Evolutionary conservation across 768 basidiomycete genomes (phyloP), one percentile per base, ranked within the genome.

Genomic region (Lactarius akahatsu): DNA sequence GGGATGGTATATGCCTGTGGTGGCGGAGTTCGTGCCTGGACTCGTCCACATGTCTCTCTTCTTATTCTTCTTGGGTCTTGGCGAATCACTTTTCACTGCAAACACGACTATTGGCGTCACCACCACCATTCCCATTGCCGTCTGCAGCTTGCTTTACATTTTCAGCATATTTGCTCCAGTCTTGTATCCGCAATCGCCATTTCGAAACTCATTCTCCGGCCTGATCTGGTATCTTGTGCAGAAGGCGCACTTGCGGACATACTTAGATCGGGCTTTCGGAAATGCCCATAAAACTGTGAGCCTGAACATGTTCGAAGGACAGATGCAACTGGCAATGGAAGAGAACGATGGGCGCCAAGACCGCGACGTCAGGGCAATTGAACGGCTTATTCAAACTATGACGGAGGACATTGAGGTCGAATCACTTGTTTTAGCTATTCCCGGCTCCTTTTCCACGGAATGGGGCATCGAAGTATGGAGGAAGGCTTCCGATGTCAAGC

Each of bases 31-130:
- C 20, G 79, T 84, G 40, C 83, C 83, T 1, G 74, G 79, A 26
- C 77, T 84, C 16, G 77, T 84, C 32, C 83, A 84, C 66, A 73
- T 80, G 8, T 81, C 82, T 1, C 74, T 83, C n/a, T 76, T 82
- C 43, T 45, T 45, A 13, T 45, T 45, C n/a, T 45, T 45, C 20
- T 45, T 45, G 45, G n/a, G 45, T 45, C n/a, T 79, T 43, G 80
- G 81, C 47, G 75, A 85, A 30, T 72, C 82, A 47, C 76, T 77
- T 20, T 81, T 84, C 71, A 72, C 83, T 34, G 72, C 72, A 62
- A 73, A 78, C 13, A 72, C 71, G 54, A 68, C 70, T 45, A 26
- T 13, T 5, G 47, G 36, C 0, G 50, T 57, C 8, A 55, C 61
- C 1, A 57, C 63, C 2, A 57, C 59, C 6, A 41, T 62, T 4